Percentiles rank a stretch among this genome's conserved stretches.
Evolutionary conservation across 2,329 filamentous ascomycete genomes (phyloP).

Genomic region (Colletotrichum navitas): DNA sequence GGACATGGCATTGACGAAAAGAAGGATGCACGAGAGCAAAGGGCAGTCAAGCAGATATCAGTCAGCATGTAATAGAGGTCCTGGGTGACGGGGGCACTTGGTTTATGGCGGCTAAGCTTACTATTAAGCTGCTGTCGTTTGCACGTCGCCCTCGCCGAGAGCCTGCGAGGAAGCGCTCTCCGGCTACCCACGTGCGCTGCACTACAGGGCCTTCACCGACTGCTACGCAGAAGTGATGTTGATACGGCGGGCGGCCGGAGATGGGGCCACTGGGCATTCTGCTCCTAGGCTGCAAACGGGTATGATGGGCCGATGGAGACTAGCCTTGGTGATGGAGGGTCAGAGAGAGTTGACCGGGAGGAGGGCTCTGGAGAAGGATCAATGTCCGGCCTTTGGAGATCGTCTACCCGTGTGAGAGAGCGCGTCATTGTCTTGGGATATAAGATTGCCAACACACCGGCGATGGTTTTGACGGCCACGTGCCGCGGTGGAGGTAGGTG

Average conservation of each 20-base stretch:
- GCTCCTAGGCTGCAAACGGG: not conserved
- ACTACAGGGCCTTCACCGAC: too few relatives aligned
- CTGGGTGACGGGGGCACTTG: not conserved
- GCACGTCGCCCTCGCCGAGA: not conserved
- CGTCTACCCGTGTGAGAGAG: not conserved
- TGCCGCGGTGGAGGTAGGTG: not conserved
- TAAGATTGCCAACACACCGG: not conserved
- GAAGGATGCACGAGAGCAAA: too few relatives aligned
- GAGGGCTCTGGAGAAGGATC: too few relatives aligned
- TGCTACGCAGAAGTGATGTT: too few relatives aligned
- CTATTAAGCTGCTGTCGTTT: not conserved
- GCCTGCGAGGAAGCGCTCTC: not conserved
- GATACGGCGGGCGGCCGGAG: too few relatives aligned
- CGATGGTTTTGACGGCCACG: not conserved
- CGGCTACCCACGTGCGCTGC: too few relatives aligned
- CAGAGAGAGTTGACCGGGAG: not conserved
- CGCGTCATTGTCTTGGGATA: slow-evolving; percentile 12
- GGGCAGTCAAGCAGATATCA: too few relatives aligned
- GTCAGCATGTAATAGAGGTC: too few relatives aligned
- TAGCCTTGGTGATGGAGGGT: slow-evolving; percentile 5
- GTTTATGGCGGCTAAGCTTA: too few relatives aligned
- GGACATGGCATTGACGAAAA: not conserved
- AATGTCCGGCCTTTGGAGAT: not conserved
- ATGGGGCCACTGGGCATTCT: too few relatives aligned
- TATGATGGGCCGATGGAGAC: slow-evolving; percentile 10